Evolutionary conservation across 495 filamentous ascomycete genomes (phyloP).

Genomic region (Hypoxylon fuscum): DNA sequence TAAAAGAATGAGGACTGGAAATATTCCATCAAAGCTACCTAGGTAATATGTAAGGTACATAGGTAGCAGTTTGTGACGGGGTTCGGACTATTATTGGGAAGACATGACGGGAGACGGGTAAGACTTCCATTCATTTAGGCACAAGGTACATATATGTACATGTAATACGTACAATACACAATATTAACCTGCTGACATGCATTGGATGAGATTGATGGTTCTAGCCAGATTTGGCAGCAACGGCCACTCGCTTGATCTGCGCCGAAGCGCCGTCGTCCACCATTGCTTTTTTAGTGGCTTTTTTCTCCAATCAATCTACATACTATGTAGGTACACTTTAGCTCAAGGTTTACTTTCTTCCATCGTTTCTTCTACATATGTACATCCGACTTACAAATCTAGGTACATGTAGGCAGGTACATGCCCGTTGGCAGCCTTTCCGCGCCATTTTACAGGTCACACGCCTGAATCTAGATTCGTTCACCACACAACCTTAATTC

Average conservation of each 20-base stretch:
- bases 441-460: slow-evolving; percentile 27
- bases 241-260: slow-evolving; percentile 17
- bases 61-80: too few species aligned
- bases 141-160: too few species aligned
- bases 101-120: too few species aligned
- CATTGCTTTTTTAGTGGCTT: slow-evolving; percentile 4
- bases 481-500: too few species aligned
- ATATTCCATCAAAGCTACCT: too few species aligned
- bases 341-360: slow-evolving; percentile 31
- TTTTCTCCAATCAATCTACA: slow-evolving; percentile 9
- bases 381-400: too few species aligned
- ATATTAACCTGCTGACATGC: neutral
- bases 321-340: slow-evolving; percentile 17
- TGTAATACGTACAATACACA: too few species aligned
- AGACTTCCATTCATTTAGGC: too few species aligned
- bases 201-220: neutral
- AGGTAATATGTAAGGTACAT: too few species aligned
- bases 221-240: neutral
- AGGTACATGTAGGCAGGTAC: neutral
- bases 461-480: slow-evolving; percentile 25
- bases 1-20: too few species aligned
- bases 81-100: too few species aligned
- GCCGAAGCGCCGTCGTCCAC: slow-evolving; percentile 28
- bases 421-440: slow-evolving; percentile 14
- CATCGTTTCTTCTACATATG: slow-evolving; percentile 14